Base-by-base conservation (phyloP, 352 stramenopile species). In the Globisporangium cylindrosporum region DNA sequence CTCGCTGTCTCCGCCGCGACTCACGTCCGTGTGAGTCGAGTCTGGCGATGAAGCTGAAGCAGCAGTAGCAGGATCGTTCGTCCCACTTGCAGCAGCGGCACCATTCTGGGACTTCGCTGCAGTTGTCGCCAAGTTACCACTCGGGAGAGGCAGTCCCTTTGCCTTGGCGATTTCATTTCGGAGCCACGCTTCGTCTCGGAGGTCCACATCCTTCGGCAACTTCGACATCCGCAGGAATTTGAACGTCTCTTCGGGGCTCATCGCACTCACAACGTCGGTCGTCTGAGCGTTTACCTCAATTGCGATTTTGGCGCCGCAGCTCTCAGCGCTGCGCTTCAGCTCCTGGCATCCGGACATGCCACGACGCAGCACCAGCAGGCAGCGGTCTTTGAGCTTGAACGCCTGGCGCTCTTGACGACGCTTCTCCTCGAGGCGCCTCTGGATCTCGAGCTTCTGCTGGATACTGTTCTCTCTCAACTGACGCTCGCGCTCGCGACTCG, bases 251-350 rank as follows among this genome's bases (percentile, higher is more conserved):
- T 61, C 67, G 24, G 66, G 63, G 53, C 67, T 83, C 82, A 93
- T 89, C 0, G 73, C 82, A 61, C 84, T 92, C 41, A 95, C 81
- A 57, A 95, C 84, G 59, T 95, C 88, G 0, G 86, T 95, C 34
- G 90, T 70, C 62, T 91, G 81, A 2, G 84, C 76, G 54, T 87
- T 91, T 0, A 95, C 75, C 64, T 95, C 86, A 38, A 95, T 93
- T 49, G 82, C 85, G 51, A 95, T 68, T 6, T 72, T 86, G 15
- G 84, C 84, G 36, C 82, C 85, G 59, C 79, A 92, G 20, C 72
- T 70, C 48, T 90, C 71, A 0, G 88, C 88, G 22, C 77, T 70
- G 2, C 73, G 70, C 64, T 92, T 93, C 1, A 95, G 71, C 0
- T 90, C 82, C 65, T 93, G 84, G 32, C 79, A 89, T 2, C 82